Conservation (phyloP, 441 rosid genomes). For the Pelargonium australe region DNA sequence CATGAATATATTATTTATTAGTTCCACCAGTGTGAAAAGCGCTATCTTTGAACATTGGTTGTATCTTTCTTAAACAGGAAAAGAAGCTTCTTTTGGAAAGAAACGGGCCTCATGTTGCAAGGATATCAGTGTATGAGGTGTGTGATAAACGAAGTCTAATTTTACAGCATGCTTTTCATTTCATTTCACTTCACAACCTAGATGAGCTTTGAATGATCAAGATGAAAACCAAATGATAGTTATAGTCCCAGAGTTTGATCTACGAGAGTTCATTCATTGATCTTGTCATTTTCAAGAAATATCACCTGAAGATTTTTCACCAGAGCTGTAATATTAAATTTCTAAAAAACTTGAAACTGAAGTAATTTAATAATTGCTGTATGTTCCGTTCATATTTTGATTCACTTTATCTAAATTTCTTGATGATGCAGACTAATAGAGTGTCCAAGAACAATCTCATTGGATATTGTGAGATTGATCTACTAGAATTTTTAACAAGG, state of each 20-base stretch:
- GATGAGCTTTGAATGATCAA: too few species aligned
- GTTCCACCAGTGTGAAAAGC: not conserved
- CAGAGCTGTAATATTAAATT: not conserved
- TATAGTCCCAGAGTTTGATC: too few species aligned
- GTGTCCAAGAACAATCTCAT: slow-evolving; percentile 58
- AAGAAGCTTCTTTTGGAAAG: slow-evolving; percentile 82
- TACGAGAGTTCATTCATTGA: not conserved
- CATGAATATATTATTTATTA: too few species aligned
- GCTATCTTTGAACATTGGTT: not conserved
- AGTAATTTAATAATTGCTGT: not conserved
- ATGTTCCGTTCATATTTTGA: not conserved
- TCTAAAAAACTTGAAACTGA: not conserved
- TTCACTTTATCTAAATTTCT: not conserved
- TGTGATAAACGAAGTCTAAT: slow-evolving; percentile 13
- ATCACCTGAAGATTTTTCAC: not conserved
- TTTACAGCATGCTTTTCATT: too few species aligned
- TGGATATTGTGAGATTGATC: slow-evolving; percentile 75
- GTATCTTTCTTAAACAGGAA: slow-evolving; percentile 43
- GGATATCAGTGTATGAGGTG: slow-evolving; percentile 86
- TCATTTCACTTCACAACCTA: too few species aligned
- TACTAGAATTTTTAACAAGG: slow-evolving; percentile 54
- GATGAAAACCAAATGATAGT: too few species aligned
- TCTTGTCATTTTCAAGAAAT: not conserved
- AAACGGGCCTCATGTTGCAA: slow-evolving; percentile 70
- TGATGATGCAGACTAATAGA: slow-evolving; percentile 65